Base-by-base conservation (phyloP, 345 rosid genomes). In the Melastoma malabathricum region DNA sequence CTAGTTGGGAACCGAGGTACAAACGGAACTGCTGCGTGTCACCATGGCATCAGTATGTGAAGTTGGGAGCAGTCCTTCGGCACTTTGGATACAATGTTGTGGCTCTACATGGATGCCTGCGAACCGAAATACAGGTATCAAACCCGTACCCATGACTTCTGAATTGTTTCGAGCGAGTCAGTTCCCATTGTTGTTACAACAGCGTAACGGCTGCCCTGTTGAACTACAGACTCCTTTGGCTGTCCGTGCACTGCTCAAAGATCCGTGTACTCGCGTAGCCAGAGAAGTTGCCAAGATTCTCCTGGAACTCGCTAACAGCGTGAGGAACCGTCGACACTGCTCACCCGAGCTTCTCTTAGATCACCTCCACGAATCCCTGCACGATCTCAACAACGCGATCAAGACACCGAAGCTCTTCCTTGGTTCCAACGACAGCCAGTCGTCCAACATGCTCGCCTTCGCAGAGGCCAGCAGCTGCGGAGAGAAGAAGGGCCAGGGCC, bases 1-100 rank as follows among this genome's bases (percentile, higher is more conserved):
- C 94, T 16, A 82, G 87, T 44, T 88, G 97, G 97, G 97, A 84
- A 61, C 94, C 97, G 0, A 75, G 89, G 69, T 84, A 74, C 56
- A 72, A 79, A 0, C 64, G 76, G 57, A 64, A 71, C 15, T 75
- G 88, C 57, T 48, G 69, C 68, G 74, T 64, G 51, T 76, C 70
- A 50, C 97, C 97, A n/a, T 78, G 84, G 80, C 77, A 69, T 56
- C 89, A 80, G 47, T 84, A 88, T 48, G 80, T 82, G 46, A 82
- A 88, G 69, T 29, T 84, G 48, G 97, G 97, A 59, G 72, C 81
- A 29, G 80, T 78, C 59, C 88, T 88, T 55, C 94, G 94, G 58
- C 94, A 74, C 45, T 88, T 88, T 41, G 84, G 94, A 50, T 82
- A 84, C 57, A 75, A 80, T 15, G 70, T 82, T 49, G 92, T 82